Evolutionary conservation across 2,329 filamentous ascomycete species (phyloP), one percentile per base, ranked within the genome.

Genomic region (Aspergillus proliferans): DNA sequence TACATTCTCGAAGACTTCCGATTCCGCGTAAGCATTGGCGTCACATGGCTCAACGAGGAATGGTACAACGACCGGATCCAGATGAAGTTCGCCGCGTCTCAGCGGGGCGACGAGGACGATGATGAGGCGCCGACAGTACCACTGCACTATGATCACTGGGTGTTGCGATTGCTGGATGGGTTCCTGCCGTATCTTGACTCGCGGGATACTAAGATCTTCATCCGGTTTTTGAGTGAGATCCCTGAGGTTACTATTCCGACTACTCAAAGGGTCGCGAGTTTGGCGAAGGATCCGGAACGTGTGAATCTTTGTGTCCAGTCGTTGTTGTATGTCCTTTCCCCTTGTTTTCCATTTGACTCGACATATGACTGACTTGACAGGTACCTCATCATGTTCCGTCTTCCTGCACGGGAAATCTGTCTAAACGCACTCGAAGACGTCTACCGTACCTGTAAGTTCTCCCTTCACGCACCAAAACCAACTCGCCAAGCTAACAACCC

Each of bases 21-120:
- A 47, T 84, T 81, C 53, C 85, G 93, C 40, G 91, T 97, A 54
- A 91, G 94, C 58, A 81, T 93, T 19, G 92, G 90, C 1, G 89
- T 97, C 46, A 85, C 86, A 6, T 98, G 93, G 93, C 78, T 98
- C 14, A 95, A 86, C 59, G 93, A 98, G 68, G 93, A 98, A 71
- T 98, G 93, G 92, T 97, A 95, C 69, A 94, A 91, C 60, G 92
- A 97, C 66, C 83, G 77, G 40, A 69, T 89, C 28, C 73, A 78
- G 47, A 64, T 72, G 41, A 72, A 71, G 51, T 58, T 65, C 45
- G 67, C 71, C 73, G 55, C 72, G 43, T 66, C 54, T 49, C 74
- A 68, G 47, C 62, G 64, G n/a, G 68, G 67, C 30, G 69, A 64
- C 43, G 65, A 66, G 9, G 74, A 77, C 38, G 76, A 78, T 6